Conservation (phyloP, 192 early-diverging fungal species). For the Coemansia furcata region DNA sequence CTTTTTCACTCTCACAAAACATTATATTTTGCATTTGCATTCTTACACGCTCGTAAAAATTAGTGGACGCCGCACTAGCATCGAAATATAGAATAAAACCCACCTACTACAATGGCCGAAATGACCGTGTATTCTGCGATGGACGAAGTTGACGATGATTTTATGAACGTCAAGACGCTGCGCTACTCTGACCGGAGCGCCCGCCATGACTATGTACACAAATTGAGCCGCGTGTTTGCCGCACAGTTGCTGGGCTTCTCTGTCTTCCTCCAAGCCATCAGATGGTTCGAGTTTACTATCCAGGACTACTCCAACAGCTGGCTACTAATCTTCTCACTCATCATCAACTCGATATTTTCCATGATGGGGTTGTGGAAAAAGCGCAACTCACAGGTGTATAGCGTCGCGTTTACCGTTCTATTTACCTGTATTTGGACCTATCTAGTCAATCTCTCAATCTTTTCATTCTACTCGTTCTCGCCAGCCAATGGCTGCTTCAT, state of each 20-base stretch:
- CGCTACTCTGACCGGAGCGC: neutral
- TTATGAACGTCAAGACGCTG: neutral
- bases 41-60: neutral
- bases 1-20: neutral
- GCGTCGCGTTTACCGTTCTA: neutral
- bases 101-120: neutral
- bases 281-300: conserved; percentile 5
- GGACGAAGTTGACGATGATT: neutral
- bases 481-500: conserved; percentile 5
- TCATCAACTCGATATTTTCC: neutral
- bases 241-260: conserved; percentile 2
- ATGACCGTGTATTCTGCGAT: neutral
- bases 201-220: conserved; percentile 4
- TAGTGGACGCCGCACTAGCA: neutral
- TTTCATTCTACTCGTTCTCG: conserved; percentile 7
- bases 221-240: conserved; percentile 1
- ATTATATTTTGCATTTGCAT: neutral
- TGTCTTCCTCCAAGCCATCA: neutral
- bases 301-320: conserved; percentile 6
- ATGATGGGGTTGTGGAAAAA: conserved; percentile 1
- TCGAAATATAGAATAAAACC: neutral
- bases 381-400: neutral
- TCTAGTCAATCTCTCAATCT: neutral
- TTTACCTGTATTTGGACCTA: conserved; percentile 4
- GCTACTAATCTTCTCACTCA: conserved; percentile 2